Base-by-base conservation (phyloP, 2,329 filamentous ascomycete genomes). In the Nectriaceae sp. region DNA sequence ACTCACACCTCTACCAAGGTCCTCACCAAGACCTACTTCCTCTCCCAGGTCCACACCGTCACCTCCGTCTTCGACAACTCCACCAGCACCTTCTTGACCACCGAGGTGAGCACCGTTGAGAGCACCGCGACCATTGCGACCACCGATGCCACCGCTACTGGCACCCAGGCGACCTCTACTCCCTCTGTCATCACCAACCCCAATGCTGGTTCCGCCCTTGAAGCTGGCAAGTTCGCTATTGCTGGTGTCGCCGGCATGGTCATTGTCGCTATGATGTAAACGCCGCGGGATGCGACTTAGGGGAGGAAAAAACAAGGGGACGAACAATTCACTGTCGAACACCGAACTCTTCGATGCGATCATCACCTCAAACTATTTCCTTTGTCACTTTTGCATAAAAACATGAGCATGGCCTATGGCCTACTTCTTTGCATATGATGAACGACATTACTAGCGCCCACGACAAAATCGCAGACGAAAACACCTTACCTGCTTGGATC, bases 231-330 rank as follows among this genome's bases (percentile, higher is more conserved):
- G 39, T 60, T 79, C 11, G 75, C 73, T 26, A 57, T 79, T 33
- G 76, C 73, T n/a, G 78, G 75, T 43, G 60, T 79, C 39, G 73
- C 73, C 37, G 79, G 77, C 44, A 72, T 80, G 56, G 61, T 77
- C n/a, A 71, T 71, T 40, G 74, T 74, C 15, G 76, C 72, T n/a
- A 54, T 83, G 48, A 66, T 83, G 63, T 84, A 79, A 73, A 13
- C 19, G 22, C 11, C 22, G n/a, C 35, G 26, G 29, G 24, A n/a
- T 41, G 36, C 50, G 40, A 40, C 36, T 19, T 41, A 33, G 43
- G 20, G 20, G 42, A 43, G 18, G 35, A 40, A 21, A 18, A 42
- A 35, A 40, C 18, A 39, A 36, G 51, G 29, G 50, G 33, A 39
- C 19, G 37, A 39, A 42, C 38, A 38, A 40, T 5, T 36, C 13